These are phyloP conservation scores for Zoysia matrella DNA, from an alignment of 202 grass and related monocot genomes.

Conservation along the genomic window DNA sequence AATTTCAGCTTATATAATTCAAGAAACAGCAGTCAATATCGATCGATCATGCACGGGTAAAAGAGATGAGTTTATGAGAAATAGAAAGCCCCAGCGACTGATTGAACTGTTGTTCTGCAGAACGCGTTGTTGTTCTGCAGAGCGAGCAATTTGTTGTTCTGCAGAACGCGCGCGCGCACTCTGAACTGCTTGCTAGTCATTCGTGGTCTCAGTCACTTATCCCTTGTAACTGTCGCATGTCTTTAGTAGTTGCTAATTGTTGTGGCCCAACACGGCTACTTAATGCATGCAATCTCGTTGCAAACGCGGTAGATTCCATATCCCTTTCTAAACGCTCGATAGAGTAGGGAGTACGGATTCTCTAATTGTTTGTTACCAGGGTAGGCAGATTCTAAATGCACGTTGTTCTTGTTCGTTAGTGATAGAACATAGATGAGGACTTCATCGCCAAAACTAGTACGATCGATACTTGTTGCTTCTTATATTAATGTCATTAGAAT, in stretches of 20 bases:
- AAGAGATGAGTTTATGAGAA: too few species aligned
- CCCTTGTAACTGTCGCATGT: neutral
- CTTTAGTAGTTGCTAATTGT: neutral
- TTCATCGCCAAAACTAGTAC: neutral
- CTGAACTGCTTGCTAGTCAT: conserved; percentile 21
- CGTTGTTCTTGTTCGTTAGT: neutral
- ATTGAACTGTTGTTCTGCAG: too few species aligned
- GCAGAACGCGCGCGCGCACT: too few species aligned
- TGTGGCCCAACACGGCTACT: neutral
- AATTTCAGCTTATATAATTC: too few species aligned
- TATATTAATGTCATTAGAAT: neutral
- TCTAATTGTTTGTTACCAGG: neutral
- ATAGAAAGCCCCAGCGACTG: too few species aligned
- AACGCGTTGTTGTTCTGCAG: too few species aligned
- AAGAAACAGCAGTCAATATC: too few species aligned
- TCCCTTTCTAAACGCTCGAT: neutral
- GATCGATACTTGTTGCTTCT: neutral
- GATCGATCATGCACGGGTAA: too few species aligned
- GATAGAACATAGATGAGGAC: neutral
- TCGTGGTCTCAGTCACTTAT: conserved; percentile 26
- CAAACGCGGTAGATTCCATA: neutral
- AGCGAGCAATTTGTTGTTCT: too few species aligned
- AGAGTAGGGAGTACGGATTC: conserved; percentile 6
- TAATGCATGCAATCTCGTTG: neutral
- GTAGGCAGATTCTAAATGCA: neutral